A percentile compares a stretch with the other conserved stretches of the same genome.
Evolutionary conservation across 352 stramenopile genomes (phyloP).

Genomic region (Phytophthora sansomeana): DNA sequence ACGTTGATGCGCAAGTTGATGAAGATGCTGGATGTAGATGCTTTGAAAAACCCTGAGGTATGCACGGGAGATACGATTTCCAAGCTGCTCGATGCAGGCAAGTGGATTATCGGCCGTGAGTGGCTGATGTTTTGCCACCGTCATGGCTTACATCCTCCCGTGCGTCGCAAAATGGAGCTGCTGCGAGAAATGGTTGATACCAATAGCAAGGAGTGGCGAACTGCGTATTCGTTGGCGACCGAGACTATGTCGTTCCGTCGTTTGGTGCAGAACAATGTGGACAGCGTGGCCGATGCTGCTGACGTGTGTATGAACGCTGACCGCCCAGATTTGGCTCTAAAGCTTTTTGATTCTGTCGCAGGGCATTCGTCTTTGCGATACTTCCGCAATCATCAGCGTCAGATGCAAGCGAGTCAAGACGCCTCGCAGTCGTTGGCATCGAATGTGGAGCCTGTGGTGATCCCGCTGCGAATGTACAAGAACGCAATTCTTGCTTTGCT

Average conservation of each 20-base stretch:
- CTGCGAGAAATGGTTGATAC: conserved; percentile 46
- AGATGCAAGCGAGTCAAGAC: conserved; percentile 26
- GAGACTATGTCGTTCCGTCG: conserved; percentile 80
- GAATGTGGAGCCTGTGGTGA: conserved; percentile 24
- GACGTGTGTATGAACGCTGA: conserved; percentile 66
- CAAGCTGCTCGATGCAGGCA: conserved; percentile 72
- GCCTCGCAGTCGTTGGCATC: conserved; percentile 12
- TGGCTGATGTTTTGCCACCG: conserved; percentile 65
- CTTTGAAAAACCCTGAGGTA: conserved; percentile 63
- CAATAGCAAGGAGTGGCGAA: conserved; percentile 67
- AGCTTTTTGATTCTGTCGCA: conserved; percentile 63
- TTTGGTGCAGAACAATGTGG: conserved; percentile 67
- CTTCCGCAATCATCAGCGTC: conserved; percentile 32
- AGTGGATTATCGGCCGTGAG: conserved; percentile 60
- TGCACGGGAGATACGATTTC: conserved; percentile 81
- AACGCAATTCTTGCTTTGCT: conserved; percentile 60
- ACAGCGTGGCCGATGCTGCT: conserved; percentile 74
- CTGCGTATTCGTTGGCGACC: conserved; percentile 74
- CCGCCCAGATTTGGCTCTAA: conserved; percentile 58
- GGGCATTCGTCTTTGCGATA: conserved; percentile 53
- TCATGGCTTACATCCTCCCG: conserved; percentile 57
- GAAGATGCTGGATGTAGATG: conserved; percentile 53
- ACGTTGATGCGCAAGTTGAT: conserved; percentile 53
- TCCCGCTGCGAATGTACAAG: conserved; percentile 81
- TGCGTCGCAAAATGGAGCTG: conserved; percentile 73